Evolutionary conservation across 352 stramenopile species (phyloP).

Genomic region (Pythium sp.): DNA sequence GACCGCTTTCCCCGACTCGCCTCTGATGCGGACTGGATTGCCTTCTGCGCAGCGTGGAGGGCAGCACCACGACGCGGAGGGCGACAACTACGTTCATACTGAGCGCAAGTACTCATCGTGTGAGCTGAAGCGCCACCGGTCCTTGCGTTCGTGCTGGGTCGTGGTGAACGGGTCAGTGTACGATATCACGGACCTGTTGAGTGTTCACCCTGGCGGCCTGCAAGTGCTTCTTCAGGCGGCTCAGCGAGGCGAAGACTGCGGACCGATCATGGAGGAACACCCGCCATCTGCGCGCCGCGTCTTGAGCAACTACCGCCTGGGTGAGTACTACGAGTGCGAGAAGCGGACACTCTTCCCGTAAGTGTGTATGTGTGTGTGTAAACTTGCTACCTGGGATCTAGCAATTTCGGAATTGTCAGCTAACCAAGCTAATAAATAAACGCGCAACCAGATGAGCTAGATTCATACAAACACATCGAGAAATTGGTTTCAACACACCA

Average conservation of each 20-base stretch:
- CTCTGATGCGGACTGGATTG: neutral
- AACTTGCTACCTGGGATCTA: neutral
- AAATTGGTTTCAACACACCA: neutral
- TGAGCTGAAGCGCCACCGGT: constrained; percentile 85
- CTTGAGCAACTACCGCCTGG: constrained; percentile 56
- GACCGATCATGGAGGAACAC: constrained; percentile 49
- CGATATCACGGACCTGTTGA: constrained; percentile 89
- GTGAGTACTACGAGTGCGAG: constrained; percentile 62
- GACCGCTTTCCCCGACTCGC: constrained; percentile 38
- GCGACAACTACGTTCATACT: constrained; percentile 6
- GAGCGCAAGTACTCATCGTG: constrained; percentile 82
- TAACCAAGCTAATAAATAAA: neutral
- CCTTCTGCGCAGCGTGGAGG: neutral
- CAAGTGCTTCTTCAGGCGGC: constrained; percentile 57
- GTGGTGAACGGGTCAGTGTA: constrained; percentile 86
- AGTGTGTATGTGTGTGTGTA: neutral
- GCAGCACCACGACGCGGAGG: neutral
- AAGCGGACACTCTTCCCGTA: constrained; percentile 31
- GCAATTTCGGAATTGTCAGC: neutral
- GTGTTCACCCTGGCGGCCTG: constrained; percentile 84
- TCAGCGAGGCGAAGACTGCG: constrained; percentile 49
- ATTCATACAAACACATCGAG: neutral
- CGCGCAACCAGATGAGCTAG: neutral
- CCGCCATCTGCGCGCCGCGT: constrained; percentile 39
- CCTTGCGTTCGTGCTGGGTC: constrained; percentile 87